These are phyloP conservation scores for Komagataella ulmi DNA, from an alignment of 805 yeast species.

Conservation along the genomic window DNA sequence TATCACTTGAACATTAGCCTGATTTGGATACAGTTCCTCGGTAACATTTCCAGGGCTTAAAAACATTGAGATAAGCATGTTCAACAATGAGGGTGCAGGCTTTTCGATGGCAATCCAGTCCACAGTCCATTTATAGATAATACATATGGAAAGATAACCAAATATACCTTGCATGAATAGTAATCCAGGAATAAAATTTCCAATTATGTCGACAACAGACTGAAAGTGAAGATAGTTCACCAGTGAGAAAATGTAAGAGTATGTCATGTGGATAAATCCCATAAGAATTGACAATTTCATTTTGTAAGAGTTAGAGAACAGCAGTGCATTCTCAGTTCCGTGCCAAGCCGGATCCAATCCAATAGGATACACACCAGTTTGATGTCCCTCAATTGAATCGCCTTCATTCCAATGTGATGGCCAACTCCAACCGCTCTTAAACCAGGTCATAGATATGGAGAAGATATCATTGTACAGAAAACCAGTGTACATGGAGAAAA, in stretches of 20 bases:
- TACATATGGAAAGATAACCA: conserved; percentile 79
- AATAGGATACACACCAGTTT: conserved; percentile 58
- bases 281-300: conserved; percentile 91
- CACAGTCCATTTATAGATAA: conserved; percentile 86
- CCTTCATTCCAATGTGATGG: conserved; percentile 63
- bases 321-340: conserved; percentile 82
- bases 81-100: conserved; percentile 86
- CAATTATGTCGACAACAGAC: conserved; percentile 68
- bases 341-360: conserved; percentile 97
- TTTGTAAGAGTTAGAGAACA: conserved; percentile 91
- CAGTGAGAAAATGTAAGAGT: conserved; percentile 73
- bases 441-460: conserved; percentile 80
- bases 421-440: conserved; percentile 90
- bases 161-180: conserved; percentile 93
- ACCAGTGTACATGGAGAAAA: conserved; percentile 93
- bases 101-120: conserved; percentile 73
- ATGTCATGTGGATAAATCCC: conserved; percentile 93
- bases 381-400: conserved; percentile 52
- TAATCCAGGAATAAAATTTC: conserved; percentile 90
- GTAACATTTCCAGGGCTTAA: conserved; percentile 82
- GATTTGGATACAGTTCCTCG: conserved; percentile 72
- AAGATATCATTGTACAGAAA: conserved; percentile 86
- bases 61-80: conserved; percentile 94
- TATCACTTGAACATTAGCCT: conserved; percentile 58
- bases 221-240: conserved; percentile 64